Conservation (phyloP, 176 grass and related monocot genomes). For the Triticum aestivum region DNA sequence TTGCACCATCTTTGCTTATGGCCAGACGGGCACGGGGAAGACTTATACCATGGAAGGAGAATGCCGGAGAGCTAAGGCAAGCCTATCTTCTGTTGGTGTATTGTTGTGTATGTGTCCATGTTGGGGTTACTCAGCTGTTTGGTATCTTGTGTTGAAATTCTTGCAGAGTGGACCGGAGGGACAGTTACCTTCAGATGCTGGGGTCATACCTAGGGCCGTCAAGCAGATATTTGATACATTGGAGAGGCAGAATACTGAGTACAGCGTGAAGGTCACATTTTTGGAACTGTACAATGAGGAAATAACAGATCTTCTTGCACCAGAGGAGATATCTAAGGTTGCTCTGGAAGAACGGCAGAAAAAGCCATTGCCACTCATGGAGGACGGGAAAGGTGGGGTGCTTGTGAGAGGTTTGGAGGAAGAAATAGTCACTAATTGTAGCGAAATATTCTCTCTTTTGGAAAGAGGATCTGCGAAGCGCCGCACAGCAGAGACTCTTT, state of each 20-base stretch:
- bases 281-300: conserved; percentile 98
- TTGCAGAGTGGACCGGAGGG: conserved; percentile 65
- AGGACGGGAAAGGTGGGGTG: conserved; percentile 98
- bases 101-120: not conserved
- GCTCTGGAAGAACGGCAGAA: conserved; percentile 79
- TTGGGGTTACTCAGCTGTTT: not conserved
- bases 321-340: conserved; percentile 85
- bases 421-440: conserved; percentile 85
- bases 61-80: conserved; percentile 85
- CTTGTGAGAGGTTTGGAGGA: conserved; percentile 93
- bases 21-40: conserved; percentile 94
- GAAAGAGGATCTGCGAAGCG: conserved; percentile 97
- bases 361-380: conserved; percentile 88
- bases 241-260: conserved; percentile 92
- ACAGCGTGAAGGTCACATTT: conserved; percentile 98
- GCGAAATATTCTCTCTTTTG: conserved; percentile 89
- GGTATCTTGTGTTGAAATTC: conserved; percentile 5
- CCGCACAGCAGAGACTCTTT: conserved; percentile 83
- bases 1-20: conserved; percentile 97
- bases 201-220: conserved; percentile 94
- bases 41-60: conserved; percentile 99
- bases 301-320: conserved; percentile 94
- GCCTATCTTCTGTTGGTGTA: conserved; percentile 3
- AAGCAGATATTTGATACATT: conserved; percentile 96
- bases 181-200: conserved; percentile 76